Conservation (phyloP, 495 filamentous ascomycete species). For the Penicillium bialowiezense region DNA sequence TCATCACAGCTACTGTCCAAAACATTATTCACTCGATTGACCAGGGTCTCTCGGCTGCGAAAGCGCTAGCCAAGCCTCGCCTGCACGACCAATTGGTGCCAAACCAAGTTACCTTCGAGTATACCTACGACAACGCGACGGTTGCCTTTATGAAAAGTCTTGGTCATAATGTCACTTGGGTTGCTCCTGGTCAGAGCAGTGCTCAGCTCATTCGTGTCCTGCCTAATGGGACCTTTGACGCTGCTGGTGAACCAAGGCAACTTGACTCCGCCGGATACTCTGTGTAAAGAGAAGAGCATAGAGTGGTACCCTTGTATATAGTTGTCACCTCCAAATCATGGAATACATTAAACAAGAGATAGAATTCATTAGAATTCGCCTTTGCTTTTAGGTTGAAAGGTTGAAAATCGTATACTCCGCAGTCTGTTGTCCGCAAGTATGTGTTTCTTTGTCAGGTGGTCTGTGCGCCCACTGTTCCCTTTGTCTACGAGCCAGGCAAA, state of each 20-base stretch:
- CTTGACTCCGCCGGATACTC: constrained; percentile 66
- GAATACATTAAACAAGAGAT: too few species aligned
- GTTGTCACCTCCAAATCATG: too few species aligned
- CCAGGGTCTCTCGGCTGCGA: constrained; percentile 50
- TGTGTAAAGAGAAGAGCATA: constrained; percentile 38
- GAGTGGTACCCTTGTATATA: too few species aligned
- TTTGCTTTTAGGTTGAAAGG: too few species aligned
- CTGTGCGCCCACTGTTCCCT: too few species aligned
- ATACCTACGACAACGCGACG: constrained; percentile 62
- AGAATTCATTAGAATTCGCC: too few species aligned
- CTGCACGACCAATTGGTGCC: constrained; percentile 85
- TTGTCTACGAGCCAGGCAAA: too few species aligned
- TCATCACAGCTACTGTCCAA: constrained; percentile 81
- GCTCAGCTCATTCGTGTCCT: constrained; percentile 69
- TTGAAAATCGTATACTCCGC: too few species aligned
- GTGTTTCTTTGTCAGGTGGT: background rate
- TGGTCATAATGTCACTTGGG: constrained; percentile 75
- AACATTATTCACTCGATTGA: constrained; percentile 73
- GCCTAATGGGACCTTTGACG: constrained; percentile 73
- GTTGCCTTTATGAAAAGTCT: constrained; percentile 58
- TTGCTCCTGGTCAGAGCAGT: constrained; percentile 59
- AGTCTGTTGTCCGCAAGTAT: too few species aligned
- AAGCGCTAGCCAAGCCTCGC: constrained; percentile 64
- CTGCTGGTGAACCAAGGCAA: constrained; percentile 77
- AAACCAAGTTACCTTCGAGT: constrained; percentile 66